phyloP scores from a whole-genome alignment of 164 flowering plant genomes.

The Berberis thunbergii region DNA sequence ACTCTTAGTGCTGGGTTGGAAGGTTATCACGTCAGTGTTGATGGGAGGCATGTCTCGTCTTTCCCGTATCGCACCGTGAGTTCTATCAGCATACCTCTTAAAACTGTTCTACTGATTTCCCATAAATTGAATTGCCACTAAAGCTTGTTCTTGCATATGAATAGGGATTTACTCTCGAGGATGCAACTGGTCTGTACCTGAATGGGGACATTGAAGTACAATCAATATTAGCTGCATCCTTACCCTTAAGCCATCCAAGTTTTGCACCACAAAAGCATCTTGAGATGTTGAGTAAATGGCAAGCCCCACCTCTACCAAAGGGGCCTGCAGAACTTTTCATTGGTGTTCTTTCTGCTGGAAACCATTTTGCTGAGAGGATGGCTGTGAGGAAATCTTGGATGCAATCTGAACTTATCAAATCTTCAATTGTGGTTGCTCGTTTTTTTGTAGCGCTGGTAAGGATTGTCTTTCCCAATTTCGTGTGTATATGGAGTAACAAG shows the following conservation, averaged over 20 bases:
- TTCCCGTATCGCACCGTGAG: constrained; percentile 79
- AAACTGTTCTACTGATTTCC: constrained; percentile 13
- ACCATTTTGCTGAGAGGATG: constrained; percentile 52
- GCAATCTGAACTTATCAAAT: constrained; percentile 46
- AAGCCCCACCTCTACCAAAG: constrained; percentile 23
- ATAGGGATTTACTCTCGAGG: constrained; percentile 11
- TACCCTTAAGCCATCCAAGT: constrained; percentile 62
- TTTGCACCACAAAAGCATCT: constrained; percentile 23
- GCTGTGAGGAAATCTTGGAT: constrained; percentile 75
- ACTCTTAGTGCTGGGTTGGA: constrained; percentile 72
- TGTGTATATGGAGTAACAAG: neutral
- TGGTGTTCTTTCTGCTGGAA: constrained; percentile 20
- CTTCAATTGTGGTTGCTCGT: constrained; percentile 24
- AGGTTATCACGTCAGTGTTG: constrained; percentile 69
- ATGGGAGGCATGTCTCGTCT: constrained; percentile 67
- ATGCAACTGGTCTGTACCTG: constrained; percentile 8
- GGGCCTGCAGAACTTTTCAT: constrained; percentile 29
- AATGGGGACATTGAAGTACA: constrained; percentile 55
- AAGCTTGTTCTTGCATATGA: neutral
- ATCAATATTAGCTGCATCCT: constrained; percentile 55
- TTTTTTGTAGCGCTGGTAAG: constrained; percentile 11
- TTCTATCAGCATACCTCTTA: constrained; percentile 9
- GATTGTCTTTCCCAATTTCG: neutral
- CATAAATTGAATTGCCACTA: constrained; percentile 1
- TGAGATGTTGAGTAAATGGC: constrained; percentile 29